Base-by-base conservation (phyloP, 1,284 basidiomycete genomes). In the Tilletia setariae region DNA sequence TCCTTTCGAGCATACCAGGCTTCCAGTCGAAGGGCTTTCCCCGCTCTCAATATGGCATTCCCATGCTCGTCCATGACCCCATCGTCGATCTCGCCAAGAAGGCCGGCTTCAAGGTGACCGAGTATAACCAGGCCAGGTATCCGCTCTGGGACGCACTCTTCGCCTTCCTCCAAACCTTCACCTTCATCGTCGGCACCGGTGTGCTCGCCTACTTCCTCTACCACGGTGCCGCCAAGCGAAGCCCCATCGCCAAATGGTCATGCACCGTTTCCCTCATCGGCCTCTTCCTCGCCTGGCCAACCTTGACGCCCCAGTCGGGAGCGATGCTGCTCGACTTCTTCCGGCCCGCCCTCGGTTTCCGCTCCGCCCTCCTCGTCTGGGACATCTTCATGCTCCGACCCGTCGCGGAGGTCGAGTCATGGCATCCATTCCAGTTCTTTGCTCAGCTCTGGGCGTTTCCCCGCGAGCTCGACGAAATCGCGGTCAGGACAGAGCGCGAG, bases 391-490 rank as follows among this genome's bases (percentile, higher is more conserved):
- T 71, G 49, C 79, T 81, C 63, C 77, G 80, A 28, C 64, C 74
- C 32, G 30, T 65, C 23, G 66, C 76, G 19, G 79, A 82, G 63
- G 79, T 82, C 42, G 51, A 76, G 16, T 56, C 47, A 1, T 82
- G 80, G 80, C 67, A 64, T 28, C 69, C 72, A 63, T 67, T 69
- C 16, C 66, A 71, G 63, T 76, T 79, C 72, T 76, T 80, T 66
- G 74, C 75, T n/a, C 77, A 81, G 59, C 76, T 82, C 28, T 81
- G 77, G 76, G 77, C 79, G 2, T 79, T 82, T 70, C 79, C 80
- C 61, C 73, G 72, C 66, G 78, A 80, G 68, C 67, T 72, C 42
- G 72, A 74, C 43, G 78, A 76, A 7, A 70, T 81, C 44, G 74
- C 67, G 1, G 76, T 77, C 64, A 74, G 77, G n/a, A 70, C 70